Evolutionary conservation across 2,329 filamentous ascomycete genomes (phyloP).

Genomic region (Alternaria tenuissima): DNA sequence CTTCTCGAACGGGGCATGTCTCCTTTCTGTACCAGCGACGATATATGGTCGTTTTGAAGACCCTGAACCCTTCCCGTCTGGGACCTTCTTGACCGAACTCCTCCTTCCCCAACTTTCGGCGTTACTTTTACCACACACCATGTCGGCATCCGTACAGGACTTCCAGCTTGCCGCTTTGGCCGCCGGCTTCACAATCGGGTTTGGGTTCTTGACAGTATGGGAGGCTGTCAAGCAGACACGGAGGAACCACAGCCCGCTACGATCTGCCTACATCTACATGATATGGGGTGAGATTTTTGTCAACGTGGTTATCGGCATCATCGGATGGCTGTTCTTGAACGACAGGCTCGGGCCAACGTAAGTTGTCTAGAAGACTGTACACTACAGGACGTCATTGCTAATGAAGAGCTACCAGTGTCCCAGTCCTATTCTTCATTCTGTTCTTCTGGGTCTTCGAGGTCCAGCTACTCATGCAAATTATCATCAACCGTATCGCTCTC

Average conservation of each 20-base stretch:
- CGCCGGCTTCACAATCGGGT: constrained; percentile 48
- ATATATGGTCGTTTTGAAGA: constrained; percentile 4
- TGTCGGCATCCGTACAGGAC: constrained; percentile 37
- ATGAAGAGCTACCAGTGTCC: constrained; percentile 26
- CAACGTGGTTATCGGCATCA: constrained; percentile 40
- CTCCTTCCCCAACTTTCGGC: constrained; percentile 5
- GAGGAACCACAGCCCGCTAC: constrained; percentile 44
- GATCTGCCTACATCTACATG: constrained; percentile 49
- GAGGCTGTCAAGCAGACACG: constrained; percentile 48
- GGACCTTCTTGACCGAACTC: constrained; percentile 6
- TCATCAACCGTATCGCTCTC: constrained; percentile 63
- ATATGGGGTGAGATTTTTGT: constrained; percentile 46
- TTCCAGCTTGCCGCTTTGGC: constrained; percentile 43
- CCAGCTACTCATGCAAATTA: constrained; percentile 64
- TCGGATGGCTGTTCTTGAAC: constrained; percentile 45
- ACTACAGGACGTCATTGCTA: background rate
- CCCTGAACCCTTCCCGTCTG: background rate
- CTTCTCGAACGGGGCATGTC: background rate
- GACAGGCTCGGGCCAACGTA: constrained; percentile 42
- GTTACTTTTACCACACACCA: constrained; percentile 10
- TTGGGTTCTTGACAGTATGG: constrained; percentile 46
- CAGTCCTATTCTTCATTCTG: constrained; percentile 45
- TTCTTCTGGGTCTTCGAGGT: constrained; percentile 50
- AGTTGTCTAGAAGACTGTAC: constrained; percentile 5
- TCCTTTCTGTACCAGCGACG: constrained; percentile 9